These are phyloP conservation scores for Candida ipomoeae DNA, from an alignment of 805 yeast genomes.

Conservation along the genomic window DNA sequence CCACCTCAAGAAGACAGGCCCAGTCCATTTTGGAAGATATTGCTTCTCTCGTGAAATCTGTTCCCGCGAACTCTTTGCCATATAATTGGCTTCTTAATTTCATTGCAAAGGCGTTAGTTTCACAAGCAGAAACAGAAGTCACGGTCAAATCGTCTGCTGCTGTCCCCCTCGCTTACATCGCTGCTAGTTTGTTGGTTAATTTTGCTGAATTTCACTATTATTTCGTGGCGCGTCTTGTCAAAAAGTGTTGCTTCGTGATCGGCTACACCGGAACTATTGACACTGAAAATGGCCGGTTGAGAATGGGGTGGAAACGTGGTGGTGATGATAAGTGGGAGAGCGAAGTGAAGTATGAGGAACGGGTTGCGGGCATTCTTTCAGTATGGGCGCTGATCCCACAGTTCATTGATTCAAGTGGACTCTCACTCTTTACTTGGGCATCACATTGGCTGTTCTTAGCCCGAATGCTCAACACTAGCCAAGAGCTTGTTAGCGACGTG, in stretches of 20 bases:
- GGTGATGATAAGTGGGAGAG: slow-evolving; percentile 51
- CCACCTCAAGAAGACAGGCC: slow-evolving; percentile 64
- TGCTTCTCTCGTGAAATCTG: slow-evolving; percentile 42
- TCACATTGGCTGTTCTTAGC: slow-evolving; percentile 70
- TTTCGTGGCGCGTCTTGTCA: slow-evolving; percentile 75
- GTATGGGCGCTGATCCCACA: slow-evolving; percentile 75
- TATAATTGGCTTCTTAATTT: slow-evolving; percentile 75
- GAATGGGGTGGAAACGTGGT: slow-evolving; percentile 84
- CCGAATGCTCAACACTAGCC: slow-evolving; percentile 57
- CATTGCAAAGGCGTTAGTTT: slow-evolving; percentile 77
- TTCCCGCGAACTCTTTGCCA: slow-evolving; percentile 45
- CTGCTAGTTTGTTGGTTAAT: slow-evolving; percentile 47
- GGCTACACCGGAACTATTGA: slow-evolving; percentile 76
- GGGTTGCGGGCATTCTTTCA: slow-evolving; percentile 82
- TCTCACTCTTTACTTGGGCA: slow-evolving; percentile 33
- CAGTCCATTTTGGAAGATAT: slow-evolving; percentile 49
- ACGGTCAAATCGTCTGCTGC: slow-evolving; percentile 74
- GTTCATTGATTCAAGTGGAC: slow-evolving; percentile 15
- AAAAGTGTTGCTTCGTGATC: slow-evolving; percentile 84
- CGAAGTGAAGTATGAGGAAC: slow-evolving; percentile 70
- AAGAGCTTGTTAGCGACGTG: slow-evolving; percentile 50
- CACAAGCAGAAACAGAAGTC: slow-evolving; percentile 92
- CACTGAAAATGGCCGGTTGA: slow-evolving; percentile 72
- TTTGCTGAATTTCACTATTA: slow-evolving; percentile 51
- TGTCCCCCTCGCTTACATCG: slow-evolving; percentile 68